Evolutionary conservation across 148 eudicot species (phyloP), one percentile per base, ranked within the genome.

Genomic region (Salicornia ramosissima): DNA sequence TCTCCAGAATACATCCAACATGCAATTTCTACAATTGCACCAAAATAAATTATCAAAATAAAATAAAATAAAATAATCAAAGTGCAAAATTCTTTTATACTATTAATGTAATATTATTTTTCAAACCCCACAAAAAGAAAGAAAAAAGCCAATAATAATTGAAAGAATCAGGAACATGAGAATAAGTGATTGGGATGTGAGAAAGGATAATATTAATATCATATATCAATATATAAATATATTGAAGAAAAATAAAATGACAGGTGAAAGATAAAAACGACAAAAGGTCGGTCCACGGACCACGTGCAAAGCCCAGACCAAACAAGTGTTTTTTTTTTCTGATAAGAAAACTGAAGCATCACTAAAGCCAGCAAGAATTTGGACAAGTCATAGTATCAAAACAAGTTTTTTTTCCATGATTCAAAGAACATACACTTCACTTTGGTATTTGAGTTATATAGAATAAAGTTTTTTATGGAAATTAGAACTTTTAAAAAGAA

Each of bases 1-100:
- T 95, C 99, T 10, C 99, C 99, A 30, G 88, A 82, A 73, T 87
- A 91, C 99, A 95, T 95, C 99, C 99, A 95, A 73, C 97, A 95
- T 29, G 89, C 93, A 65, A 95, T 95, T 78, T 95, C 99, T 95
- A 81, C 74, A 70, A 62, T 30, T 36, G 39, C 47, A 34, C 3
- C 53, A 49, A 58, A 28, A 74, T 60, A 14, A 24, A 9, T 64
- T 13, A 75, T 22, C 1, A 58, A 21, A 58, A 24, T 16, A 33
- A 19, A 19, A 25, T 42, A 8, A 8, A 1, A 8, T 6, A 46
- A 45, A 40, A 21, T 1, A 29, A n/a, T n/a, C n/a, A n/a, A n/a
- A n/a, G 2, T 11, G n/a, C 28, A 66, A 50, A 30, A 69, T 24
- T 11, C 2, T 52, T 19, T 40, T 51, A 21, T 29, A 43, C 22